Evolutionary conservation across 495 filamentous ascomycete species (phyloP).

Genomic region (Neurospora sp.): DNA sequence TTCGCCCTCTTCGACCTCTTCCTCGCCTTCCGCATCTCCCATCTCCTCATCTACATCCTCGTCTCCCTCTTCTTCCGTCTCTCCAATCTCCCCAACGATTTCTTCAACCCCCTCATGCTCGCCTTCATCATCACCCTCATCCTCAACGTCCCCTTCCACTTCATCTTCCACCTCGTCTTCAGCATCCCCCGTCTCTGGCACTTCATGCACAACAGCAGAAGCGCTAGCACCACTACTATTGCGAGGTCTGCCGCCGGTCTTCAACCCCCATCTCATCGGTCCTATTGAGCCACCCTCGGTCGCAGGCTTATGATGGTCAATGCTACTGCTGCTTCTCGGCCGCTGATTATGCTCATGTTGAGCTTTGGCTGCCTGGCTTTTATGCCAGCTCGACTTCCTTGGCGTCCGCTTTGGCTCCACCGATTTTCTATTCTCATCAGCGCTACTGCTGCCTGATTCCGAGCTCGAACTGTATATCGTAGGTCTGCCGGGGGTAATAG

Average conservation of each 20-base stretch:
- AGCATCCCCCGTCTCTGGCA: slow-evolving; percentile 1
- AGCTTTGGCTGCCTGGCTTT: slow-evolving; percentile 11
- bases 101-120: slow-evolving; percentile 20
- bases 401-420: slow-evolving; percentile 11
- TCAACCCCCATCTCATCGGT: background rate
- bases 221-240: background rate
- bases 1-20: slow-evolving; percentile 9
- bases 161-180: slow-evolving; percentile 3
- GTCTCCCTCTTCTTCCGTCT: slow-evolving; percentile 10
- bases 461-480: background rate
- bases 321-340: background rate
- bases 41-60: slow-evolving; percentile 7
- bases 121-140: slow-evolving; percentile 10
- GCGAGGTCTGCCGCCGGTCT: background rate
- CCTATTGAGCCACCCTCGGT: background rate
- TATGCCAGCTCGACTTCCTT: slow-evolving; percentile 15
- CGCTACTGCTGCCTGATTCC: slow-evolving; percentile 15
- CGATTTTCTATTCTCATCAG: slow-evolving; percentile 12
- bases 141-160: slow-evolving; percentile 2
- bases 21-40: slow-evolving; percentile 12
- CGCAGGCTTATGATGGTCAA: background rate
- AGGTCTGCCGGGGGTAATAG: background rate
- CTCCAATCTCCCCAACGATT: slow-evolving; percentile 10
- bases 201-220: background rate
- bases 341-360: background rate